These are phyloP conservation scores for Sporopachydermia lactativora DNA, from an alignment of 805 yeast species.

Conservation along the genomic window DNA sequence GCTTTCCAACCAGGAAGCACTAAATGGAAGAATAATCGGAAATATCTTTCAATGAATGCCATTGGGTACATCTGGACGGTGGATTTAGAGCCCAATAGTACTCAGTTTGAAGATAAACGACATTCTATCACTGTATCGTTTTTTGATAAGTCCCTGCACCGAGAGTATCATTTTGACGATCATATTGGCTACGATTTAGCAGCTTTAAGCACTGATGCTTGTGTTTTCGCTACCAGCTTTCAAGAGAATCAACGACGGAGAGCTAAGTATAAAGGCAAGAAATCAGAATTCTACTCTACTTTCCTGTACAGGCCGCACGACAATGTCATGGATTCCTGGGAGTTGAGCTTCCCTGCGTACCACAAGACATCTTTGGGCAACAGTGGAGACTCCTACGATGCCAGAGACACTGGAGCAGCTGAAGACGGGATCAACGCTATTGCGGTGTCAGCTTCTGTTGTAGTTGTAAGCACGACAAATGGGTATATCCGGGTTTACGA, in stretches of 20 bases:
- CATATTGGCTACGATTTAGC: conserved; percentile 59
- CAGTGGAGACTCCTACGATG: background rate
- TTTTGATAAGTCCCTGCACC: conserved; percentile 60
- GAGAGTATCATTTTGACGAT: conserved; percentile 81
- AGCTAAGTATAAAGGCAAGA: conserved; percentile 5
- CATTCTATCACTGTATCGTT: conserved; percentile 77
- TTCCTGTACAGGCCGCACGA: conserved; percentile 61
- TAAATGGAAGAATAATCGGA: conserved; percentile 57
- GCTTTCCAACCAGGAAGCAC: conserved; percentile 86
- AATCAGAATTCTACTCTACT: conserved; percentile 23
- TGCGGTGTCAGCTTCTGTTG: conserved; percentile 46
- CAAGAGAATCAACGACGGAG: conserved; percentile 17
- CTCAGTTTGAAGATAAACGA: conserved; percentile 34
- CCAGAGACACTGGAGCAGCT: conserved; percentile 14
- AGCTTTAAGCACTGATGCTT: conserved; percentile 51
- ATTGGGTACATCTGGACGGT: conserved; percentile 78
- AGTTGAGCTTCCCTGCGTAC: conserved; percentile 36
- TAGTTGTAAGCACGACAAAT: conserved; percentile 55
- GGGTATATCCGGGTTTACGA: conserved; percentile 69
- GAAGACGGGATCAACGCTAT: conserved; percentile 54
- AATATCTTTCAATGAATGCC: conserved; percentile 70
- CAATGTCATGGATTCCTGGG: conserved; percentile 57
- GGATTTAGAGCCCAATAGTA: background rate
- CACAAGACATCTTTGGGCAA: conserved; percentile 4
- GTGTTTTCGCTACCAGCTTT: conserved; percentile 42